A percentile compares a stretch with the other conserved stretches of the same genome.
Evolutionary conservation across 2,329 filamentous ascomycete genomes (phyloP).

Genomic region (Sclerotinia nivalis): DNA sequence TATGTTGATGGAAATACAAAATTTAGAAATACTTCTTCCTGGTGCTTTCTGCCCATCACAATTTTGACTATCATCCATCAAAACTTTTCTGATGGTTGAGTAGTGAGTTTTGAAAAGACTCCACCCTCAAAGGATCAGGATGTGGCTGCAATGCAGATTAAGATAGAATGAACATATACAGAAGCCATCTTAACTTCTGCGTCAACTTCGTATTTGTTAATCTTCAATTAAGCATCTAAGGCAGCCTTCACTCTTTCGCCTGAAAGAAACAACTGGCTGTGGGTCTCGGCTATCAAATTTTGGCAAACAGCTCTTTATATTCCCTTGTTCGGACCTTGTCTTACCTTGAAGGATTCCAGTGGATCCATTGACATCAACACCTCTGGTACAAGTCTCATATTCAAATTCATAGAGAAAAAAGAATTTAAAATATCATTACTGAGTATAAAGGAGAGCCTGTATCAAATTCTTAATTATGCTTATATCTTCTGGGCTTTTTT

Average conservation of each 20-base stretch:
- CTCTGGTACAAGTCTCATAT: background rate
- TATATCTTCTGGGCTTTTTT: background rate
- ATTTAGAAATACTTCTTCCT: background rate
- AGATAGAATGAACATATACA: background rate
- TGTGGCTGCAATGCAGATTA: background rate
- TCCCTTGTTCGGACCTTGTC: background rate
- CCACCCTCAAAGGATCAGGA: background rate
- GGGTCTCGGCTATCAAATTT: background rate
- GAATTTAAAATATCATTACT: background rate
- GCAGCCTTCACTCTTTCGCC: background rate
- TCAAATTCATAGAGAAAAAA: background rate
- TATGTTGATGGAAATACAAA: too few relatives aligned
- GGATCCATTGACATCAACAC: background rate
- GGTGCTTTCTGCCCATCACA: too few relatives aligned
- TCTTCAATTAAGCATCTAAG: background rate
- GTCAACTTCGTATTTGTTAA: accelerated
- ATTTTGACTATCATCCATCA: background rate
- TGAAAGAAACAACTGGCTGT: background rate
- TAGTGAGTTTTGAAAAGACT: background rate
- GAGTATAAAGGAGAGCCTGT: accelerated
- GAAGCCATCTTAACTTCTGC: background rate
- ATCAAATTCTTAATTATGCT: background rate
- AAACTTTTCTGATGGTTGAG: background rate
- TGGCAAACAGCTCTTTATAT: background rate
- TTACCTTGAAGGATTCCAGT: background rate